Conservation (phyloP, 2,329 filamentous ascomycete genomes). For the Aspergillus vadensis region DNA sequence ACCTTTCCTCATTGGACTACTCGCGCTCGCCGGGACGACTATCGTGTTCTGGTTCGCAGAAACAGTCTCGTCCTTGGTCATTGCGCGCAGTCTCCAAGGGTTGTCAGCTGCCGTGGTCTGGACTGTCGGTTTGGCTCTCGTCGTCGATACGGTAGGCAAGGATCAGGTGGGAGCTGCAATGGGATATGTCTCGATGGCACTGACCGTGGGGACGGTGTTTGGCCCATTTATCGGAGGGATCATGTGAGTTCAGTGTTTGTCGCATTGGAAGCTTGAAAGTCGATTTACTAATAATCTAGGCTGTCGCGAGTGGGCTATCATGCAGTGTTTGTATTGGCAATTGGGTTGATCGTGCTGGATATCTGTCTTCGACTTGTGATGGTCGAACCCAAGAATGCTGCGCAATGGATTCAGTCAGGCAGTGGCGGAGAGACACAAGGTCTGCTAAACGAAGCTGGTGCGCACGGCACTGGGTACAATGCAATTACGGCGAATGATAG, state of each 20-base stretch:
- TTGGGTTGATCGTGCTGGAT: slow-evolving; percentile 59
- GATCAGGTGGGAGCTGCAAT: slow-evolving; percentile 62
- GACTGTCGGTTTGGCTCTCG: slow-evolving; percentile 61
- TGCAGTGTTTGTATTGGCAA: slow-evolving; percentile 34
- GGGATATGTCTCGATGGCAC: slow-evolving; percentile 54
- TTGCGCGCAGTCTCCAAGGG: slow-evolving; percentile 60
- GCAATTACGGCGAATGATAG: not conserved
- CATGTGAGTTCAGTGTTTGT: slow-evolving; percentile 46
- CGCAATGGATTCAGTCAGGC: slow-evolving; percentile 16
- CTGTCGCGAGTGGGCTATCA: slow-evolving; percentile 31
- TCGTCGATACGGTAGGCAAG: slow-evolving; percentile 60
- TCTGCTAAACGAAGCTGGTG: not conserved
- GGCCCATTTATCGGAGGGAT: slow-evolving; percentile 62
- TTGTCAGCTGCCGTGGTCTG: slow-evolving; percentile 61
- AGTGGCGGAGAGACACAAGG: slow-evolving; percentile 11
- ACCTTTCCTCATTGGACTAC: slow-evolving; percentile 60
- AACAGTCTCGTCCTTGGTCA: slow-evolving; percentile 49
- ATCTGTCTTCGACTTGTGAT: slow-evolving; percentile 62
- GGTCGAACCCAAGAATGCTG: slow-evolving; percentile 49
- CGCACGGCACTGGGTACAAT: not conserved
- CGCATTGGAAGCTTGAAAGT: not conserved
- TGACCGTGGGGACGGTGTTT: slow-evolving; percentile 59
- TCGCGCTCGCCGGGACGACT: slow-evolving; percentile 56
- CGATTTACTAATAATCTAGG: slow-evolving; percentile 9
- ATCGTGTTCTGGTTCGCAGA: slow-evolving; percentile 56